A percentile compares a stretch with the other conserved stretches of the same genome.
phyloP scores from a whole-genome alignment of 257 asterid species.

The Solanum sejunctum region DNA sequence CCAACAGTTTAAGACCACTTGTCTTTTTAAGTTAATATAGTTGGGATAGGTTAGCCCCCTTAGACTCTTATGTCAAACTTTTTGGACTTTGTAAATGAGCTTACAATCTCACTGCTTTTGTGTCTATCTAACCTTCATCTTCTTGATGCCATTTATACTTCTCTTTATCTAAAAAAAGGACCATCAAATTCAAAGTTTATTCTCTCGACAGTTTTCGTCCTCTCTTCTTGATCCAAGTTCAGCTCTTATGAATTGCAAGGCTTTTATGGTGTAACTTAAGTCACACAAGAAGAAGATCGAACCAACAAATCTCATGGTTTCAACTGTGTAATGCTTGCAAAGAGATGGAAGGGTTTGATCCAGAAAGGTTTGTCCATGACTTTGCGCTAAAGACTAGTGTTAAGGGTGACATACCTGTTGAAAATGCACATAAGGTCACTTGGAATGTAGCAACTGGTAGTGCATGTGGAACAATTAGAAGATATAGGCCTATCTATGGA shows the following conservation, averaged over 20 bases:
- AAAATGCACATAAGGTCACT: neutral
- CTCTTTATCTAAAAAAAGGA: slow-evolving; percentile 17
- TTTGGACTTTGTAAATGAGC: too few species aligned
- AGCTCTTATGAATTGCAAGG: slow-evolving; percentile 47
- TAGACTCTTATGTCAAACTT: too few species aligned
- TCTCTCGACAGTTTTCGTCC: slow-evolving; percentile 72
- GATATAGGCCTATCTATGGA: neutral
- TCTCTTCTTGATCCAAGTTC: slow-evolving; percentile 51
- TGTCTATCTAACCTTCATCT: too few species aligned
- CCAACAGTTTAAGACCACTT: too few species aligned
- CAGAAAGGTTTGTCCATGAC: neutral
- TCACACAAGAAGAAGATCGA: neutral
- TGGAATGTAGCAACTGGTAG: neutral
- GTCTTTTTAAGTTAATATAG: too few species aligned
- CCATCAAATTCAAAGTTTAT: slow-evolving; percentile 53
- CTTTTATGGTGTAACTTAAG: neutral
- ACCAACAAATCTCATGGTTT: neutral
- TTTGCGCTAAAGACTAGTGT: neutral
- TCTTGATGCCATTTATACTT: too few species aligned
- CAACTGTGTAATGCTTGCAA: neutral
- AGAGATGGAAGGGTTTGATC: neutral
- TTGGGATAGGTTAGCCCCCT: too few species aligned
- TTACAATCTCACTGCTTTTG: too few species aligned
- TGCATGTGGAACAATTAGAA: neutral
- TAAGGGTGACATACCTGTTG: neutral